Conservation (phyloP, 2,329 filamentous ascomycete species). For the Cryphonectria naterciae region DNA sequence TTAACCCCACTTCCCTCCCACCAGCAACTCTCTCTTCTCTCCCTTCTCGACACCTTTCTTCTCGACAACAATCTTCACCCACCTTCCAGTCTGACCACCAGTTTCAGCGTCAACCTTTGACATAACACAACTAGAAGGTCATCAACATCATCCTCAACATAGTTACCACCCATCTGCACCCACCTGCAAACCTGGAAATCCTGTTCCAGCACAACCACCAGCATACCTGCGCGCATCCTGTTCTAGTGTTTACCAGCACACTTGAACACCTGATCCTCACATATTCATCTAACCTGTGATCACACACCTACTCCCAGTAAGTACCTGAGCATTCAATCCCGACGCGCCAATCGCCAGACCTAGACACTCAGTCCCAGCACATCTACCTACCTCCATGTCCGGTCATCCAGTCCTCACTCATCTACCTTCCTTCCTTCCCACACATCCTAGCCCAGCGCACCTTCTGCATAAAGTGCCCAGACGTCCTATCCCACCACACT, state of each 20-base stretch:
- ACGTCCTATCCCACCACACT: no score
- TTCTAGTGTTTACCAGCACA: neutral
- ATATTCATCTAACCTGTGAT: neutral
- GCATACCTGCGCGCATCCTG: neutral
- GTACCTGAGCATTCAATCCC: neutral
- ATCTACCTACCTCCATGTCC: no score
- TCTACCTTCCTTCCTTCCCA: no score
- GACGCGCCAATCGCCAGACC: no score
- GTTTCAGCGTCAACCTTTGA: neutral
- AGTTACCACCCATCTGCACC: neutral
- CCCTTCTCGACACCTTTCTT: no score
- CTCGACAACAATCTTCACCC: neutral
- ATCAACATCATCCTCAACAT: neutral
- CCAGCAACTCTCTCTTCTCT: neutral
- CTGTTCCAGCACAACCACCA: neutral
- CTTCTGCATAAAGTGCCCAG: no score
- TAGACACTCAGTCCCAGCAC: no score
- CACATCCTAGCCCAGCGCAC: no score
- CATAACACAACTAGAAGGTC: neutral
- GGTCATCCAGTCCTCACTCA: no score
- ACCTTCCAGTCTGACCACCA: neutral
- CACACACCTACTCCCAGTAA: neutral
- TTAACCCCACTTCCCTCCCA: neutral
- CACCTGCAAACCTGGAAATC: neutral
- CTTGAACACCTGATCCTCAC: neutral